These are phyloP conservation scores for Termitomyces sp. DNA, from an alignment of 768 basidiomycete genomes.

Conservation along the genomic window DNA sequence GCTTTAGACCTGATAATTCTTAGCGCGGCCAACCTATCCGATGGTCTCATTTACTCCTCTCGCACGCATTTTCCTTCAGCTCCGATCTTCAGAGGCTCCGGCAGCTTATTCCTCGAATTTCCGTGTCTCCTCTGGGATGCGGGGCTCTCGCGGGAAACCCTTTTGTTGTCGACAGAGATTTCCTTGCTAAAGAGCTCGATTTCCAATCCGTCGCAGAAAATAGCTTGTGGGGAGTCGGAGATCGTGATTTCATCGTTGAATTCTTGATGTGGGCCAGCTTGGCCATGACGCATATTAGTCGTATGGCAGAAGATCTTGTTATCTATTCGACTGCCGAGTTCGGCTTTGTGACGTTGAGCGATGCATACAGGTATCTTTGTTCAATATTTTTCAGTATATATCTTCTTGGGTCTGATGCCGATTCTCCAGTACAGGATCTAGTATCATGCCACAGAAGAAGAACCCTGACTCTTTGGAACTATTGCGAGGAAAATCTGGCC, in stretches of 20 bases:
- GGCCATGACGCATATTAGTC: constrained; percentile 90
- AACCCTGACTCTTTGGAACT: constrained; percentile 97
- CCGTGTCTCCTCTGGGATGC: constrained; percentile 89
- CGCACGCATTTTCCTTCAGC: constrained; percentile 92
- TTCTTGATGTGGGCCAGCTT: constrained; percentile 96
- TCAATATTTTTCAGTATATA: not conserved
- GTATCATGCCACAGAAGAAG: constrained; percentile 99
- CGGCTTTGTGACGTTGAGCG: constrained; percentile 92
- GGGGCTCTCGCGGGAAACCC: constrained; percentile 97
- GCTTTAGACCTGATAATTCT: not conserved
- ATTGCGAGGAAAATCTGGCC: constrained; percentile 91
- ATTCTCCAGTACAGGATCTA: constrained; percentile 82
- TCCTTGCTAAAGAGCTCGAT: constrained; percentile 85
- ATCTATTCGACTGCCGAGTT: constrained; percentile 98
- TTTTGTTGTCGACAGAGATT: constrained; percentile 90
- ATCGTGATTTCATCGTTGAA: constrained; percentile 96
- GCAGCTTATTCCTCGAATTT: constrained; percentile 84
- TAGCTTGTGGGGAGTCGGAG: constrained; percentile 94
- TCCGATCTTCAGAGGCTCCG: constrained; percentile 83
- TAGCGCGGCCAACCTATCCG: constrained; percentile 98
- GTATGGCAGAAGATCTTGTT: constrained; percentile 94
- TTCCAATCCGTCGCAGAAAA: constrained; percentile 91
- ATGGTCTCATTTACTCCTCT: constrained; percentile 96
- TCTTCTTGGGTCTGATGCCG: not conserved
- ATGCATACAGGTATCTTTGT: constrained; percentile 83